phyloP scores from a whole-genome alignment of 177 flowering plant genomes.

The Vitis hybrid region DNA sequence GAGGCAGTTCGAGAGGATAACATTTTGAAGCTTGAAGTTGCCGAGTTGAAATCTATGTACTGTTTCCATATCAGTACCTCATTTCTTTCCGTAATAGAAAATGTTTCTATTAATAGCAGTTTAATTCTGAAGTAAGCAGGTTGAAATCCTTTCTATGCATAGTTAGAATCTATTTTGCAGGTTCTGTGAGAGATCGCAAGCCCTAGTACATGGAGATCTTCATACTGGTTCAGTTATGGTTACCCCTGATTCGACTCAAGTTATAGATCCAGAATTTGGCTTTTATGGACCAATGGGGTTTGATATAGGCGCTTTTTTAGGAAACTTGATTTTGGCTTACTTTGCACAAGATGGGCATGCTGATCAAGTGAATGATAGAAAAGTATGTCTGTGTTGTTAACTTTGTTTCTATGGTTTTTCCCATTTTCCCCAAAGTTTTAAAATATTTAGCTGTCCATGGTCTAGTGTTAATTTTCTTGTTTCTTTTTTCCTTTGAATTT shows the following conservation, averaged over 20 bases:
- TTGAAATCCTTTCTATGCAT: not conserved
- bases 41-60: slow-evolving; percentile 84
- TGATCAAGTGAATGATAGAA: slow-evolving; percentile 48
- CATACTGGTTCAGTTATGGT: too few relatives aligned
- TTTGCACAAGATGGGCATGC: slow-evolving; percentile 89
- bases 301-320: slow-evolving; percentile 32
- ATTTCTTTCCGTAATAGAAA: not conserved
- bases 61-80: slow-evolving; percentile 9
- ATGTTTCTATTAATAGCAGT: not conserved
- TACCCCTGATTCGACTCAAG: too few relatives aligned
- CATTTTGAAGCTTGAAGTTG: slow-evolving; percentile 79
- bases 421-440: not conserved
- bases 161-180: slow-evolving; percentile 28
- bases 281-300: too few relatives aligned
- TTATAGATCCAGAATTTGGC: too few relatives aligned
- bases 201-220: slow-evolving; percentile 62
- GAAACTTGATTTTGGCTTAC: slow-evolving; percentile 59
- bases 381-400: slow-evolving; percentile 34
- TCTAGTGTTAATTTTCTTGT: not conserved
- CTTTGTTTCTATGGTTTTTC: not conserved
- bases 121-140: not conserved
- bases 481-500: not conserved
- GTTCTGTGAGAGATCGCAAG: slow-evolving; percentile 94
- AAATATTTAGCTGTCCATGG: too few relatives aligned
- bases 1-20: slow-evolving; percentile 75